These are phyloP conservation scores for Telopea speciosissima DNA, from an alignment of 177 flowering plant genomes.

Conservation along the genomic window DNA sequence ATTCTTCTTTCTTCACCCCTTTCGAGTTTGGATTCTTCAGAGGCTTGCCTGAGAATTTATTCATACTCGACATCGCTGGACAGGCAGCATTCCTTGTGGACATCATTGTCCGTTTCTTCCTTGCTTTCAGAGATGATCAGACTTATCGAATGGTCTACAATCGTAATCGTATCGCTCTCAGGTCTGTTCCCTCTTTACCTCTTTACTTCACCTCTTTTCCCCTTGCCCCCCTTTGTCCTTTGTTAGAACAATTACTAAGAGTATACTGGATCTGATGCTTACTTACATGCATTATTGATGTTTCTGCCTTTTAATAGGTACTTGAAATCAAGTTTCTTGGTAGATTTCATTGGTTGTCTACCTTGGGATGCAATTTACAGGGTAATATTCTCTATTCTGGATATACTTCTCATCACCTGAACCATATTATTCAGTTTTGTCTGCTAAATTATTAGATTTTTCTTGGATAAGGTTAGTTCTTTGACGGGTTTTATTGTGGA, in stretches of 20 bases:
- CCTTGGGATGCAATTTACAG: conserved; percentile 71
- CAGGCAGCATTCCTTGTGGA: conserved; percentile 70
- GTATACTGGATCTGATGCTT: neutral
- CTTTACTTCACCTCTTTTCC: neutral
- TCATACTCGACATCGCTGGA: conserved; percentile 61
- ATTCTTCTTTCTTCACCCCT: conserved; percentile 81
- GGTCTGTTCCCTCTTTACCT: conserved; percentile 25
- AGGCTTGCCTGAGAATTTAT: conserved; percentile 56
- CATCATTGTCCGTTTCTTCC: conserved; percentile 49
- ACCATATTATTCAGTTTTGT: neutral
- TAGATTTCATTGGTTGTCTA: conserved; percentile 58
- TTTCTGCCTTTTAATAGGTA: conserved; percentile 33
- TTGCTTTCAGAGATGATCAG: conserved; percentile 52
- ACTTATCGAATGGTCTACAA: conserved; percentile 42
- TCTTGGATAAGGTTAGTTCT: too few species aligned
- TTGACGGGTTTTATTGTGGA: too few species aligned
- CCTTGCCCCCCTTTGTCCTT: neutral
- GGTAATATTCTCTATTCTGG: conserved; percentile 22
- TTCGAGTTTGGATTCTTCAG: conserved; percentile 77
- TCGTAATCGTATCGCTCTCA: conserved; percentile 44
- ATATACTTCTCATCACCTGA: neutral
- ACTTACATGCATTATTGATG: neutral
- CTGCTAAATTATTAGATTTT: too few species aligned
- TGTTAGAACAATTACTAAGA: neutral
- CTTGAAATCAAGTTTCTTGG: conserved; percentile 47